Evolutionary conservation across 352 stramenopile genomes (phyloP).

Genomic region (Lagenidium sp.): DNA sequence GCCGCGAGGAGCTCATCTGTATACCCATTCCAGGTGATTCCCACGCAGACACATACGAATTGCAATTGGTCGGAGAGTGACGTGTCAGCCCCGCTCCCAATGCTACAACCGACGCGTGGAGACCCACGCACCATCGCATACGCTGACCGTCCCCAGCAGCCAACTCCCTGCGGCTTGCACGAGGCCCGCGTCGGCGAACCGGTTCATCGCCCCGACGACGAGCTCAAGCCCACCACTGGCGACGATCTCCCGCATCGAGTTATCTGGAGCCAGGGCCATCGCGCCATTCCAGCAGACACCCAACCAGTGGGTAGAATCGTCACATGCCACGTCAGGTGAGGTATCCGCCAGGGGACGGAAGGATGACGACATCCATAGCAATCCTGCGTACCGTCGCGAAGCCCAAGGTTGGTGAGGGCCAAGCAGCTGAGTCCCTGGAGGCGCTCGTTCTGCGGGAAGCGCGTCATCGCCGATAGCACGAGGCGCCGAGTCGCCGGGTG

Average conservation of each 20-base stretch:
- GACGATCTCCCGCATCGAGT: conserved; percentile 47
- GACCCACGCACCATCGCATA: conserved; percentile 24
- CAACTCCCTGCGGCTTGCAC: conserved; percentile 46
- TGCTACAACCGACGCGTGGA: too few relatives aligned
- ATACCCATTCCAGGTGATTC: too few relatives aligned
- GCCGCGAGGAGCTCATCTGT: conserved; percentile 32
- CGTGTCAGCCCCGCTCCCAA: too few relatives aligned
- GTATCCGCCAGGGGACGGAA: too few relatives aligned
- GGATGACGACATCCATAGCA: too few relatives aligned
- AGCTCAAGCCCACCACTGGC: conserved; percentile 36
- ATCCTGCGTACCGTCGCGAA: conserved; percentile 36
- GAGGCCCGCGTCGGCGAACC: conserved; percentile 28
- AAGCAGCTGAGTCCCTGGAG: conserved; percentile 42
- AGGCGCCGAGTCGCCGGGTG: conserved; percentile 39
- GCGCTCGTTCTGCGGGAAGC: conserved; percentile 48
- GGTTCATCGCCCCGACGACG: conserved; percentile 38
- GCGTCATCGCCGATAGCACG: conserved; percentile 45
- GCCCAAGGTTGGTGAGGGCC: conserved; percentile 43
- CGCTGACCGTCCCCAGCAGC: conserved; percentile 39
- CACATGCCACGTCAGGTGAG: too few relatives aligned
- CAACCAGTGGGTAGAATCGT: too few relatives aligned
- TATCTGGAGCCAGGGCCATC: too few relatives aligned
- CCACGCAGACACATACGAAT: too few relatives aligned
- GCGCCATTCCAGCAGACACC: too few relatives aligned
- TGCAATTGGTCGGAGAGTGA: too few relatives aligned